Evolutionary conservation across 2,329 filamentous ascomycete species (phyloP).

Genomic region (Fusarium avenaceum): DNA sequence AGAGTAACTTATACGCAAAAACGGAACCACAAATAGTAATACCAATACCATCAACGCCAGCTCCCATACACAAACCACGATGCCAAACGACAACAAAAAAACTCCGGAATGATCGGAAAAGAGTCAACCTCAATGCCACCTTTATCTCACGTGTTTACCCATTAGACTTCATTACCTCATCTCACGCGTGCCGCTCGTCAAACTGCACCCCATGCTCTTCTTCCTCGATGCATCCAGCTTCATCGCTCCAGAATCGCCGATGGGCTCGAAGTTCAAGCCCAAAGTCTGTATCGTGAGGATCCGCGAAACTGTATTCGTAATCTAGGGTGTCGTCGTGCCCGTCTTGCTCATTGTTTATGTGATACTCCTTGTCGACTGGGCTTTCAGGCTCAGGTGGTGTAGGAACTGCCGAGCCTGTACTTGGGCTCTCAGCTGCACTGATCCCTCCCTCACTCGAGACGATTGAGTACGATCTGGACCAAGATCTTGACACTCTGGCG

Average conservation of each 20-base stretch:
- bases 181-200: conserved; percentile 43
- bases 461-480: conserved; percentile 50
- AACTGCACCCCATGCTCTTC: conserved; percentile 50
- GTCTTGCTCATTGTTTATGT: conserved; percentile 41
- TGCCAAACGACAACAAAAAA: conserved; percentile 21
- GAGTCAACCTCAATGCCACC: conserved; percentile 15
- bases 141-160: conserved; percentile 20
- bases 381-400: conserved; percentile 57
- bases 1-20: conserved; percentile 40
- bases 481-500: conserved; percentile 36
- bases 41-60: conserved; percentile 27
- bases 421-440: conserved; percentile 56
- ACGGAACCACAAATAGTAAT: conserved; percentile 19
- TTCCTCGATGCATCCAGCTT: conserved; percentile 56
- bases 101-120: conserved; percentile 34
- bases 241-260: conserved; percentile 53
- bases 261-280: conserved; percentile 55
- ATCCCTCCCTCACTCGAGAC: conserved; percentile 55
- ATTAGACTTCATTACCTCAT: conserved; percentile 38
- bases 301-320: conserved; percentile 51
- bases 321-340: conserved; percentile 46
- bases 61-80: conserved; percentile 11
- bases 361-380: conserved; percentile 49
- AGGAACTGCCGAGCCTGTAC: conserved; percentile 53
- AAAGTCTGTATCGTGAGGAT: conserved; percentile 52